Conservation (phyloP, 768 basidiomycete genomes). For the Auricularia heimuer region DNA sequence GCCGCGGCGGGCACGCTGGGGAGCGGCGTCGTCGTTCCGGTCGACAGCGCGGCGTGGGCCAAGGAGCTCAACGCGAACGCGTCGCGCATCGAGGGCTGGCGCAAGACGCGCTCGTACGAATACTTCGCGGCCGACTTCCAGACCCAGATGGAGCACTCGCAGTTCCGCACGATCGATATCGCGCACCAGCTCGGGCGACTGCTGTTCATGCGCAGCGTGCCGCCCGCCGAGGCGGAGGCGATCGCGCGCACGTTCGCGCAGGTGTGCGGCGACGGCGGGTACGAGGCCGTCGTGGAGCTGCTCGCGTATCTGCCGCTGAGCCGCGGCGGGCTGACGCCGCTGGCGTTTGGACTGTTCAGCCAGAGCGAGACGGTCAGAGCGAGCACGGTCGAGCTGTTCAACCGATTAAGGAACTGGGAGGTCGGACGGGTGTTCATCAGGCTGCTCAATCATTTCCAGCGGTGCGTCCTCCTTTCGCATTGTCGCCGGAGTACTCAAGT, state of each 20-base stretch:
- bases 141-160: constrained; percentile 38
- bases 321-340: constrained; percentile 70
- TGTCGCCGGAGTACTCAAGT: background rate
- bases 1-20: constrained; percentile 44
- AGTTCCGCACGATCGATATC: constrained; percentile 76
- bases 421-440: constrained; percentile 71
- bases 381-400: constrained; percentile 73
- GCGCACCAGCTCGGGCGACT: constrained; percentile 78
- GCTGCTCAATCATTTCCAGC: constrained; percentile 75
- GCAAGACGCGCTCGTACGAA: constrained; percentile 70
- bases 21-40: constrained; percentile 68
- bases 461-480: background rate
- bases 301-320: constrained; percentile 67
- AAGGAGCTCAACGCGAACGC: constrained; percentile 70
- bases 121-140: constrained; percentile 65
- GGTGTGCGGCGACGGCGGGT: constrained; percentile 48
- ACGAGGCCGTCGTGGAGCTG: constrained; percentile 91
- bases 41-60: constrained; percentile 53
- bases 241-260: constrained; percentile 57
- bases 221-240: constrained; percentile 60
- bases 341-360: constrained; percentile 89
- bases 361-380: constrained; percentile 68
- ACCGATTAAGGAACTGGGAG: constrained; percentile 67
- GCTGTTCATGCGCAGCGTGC: constrained; percentile 58
- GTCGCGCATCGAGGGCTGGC: constrained; percentile 89